Evolutionary conservation across 257 asterid genomes (phyloP).

Genomic region (Solanum corneliomulleri): DNA sequence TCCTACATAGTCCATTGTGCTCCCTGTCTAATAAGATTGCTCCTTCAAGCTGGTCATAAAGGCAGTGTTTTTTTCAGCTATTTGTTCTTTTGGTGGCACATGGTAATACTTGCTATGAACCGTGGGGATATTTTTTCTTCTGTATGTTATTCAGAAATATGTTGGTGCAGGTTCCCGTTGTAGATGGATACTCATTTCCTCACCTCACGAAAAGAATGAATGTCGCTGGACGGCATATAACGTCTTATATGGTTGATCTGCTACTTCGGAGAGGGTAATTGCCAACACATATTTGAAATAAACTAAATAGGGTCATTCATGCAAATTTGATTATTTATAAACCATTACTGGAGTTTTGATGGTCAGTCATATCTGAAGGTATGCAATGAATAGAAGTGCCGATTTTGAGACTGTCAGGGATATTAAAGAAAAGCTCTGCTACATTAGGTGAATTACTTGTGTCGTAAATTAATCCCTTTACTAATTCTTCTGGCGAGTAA

Average conservation of each 20-base stretch:
- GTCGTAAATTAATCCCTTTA: background rate
- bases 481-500: background rate
- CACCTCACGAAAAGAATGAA: conserved; percentile 98
- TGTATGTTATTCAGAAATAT: background rate
- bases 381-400: conserved; percentile 81
- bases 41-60: background rate
- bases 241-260: conserved; percentile 85
- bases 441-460: conserved; percentile 49
- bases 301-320: background rate
- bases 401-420: conserved; percentile 94
- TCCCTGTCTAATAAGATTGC: background rate
- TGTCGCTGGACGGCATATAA: conserved; percentile 91
- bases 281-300: conserved; percentile 6
- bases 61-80: background rate
- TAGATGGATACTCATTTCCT: conserved; percentile 97
- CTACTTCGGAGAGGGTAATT: conserved; percentile 85
- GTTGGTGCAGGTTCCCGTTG: conserved; percentile 79
- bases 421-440: conserved; percentile 95
- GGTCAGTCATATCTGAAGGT: conserved; percentile 31
- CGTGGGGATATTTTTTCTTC: background rate
- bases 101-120: background rate
- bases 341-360: conserved; percentile 1
- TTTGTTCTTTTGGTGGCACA: background rate
- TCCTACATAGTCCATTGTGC: background rate
- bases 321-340: background rate